A percentile compares a stretch with the other conserved stretches of the same genome.
These are phyloP conservation scores for Scalesia atractyloides DNA, from an alignment of 129 eudicot genomes.

Conservation along the genomic window DNA sequence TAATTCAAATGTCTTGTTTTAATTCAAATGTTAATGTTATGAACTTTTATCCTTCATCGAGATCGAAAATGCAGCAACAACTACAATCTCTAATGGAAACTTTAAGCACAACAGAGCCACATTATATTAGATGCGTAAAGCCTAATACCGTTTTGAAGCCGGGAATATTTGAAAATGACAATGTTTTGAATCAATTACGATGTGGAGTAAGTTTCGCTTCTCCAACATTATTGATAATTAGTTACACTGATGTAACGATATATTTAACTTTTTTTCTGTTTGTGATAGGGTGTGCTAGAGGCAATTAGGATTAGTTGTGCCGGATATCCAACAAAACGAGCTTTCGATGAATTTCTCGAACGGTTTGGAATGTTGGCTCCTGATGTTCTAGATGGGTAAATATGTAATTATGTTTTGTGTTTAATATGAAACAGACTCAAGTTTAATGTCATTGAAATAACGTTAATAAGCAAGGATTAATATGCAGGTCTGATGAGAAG, in stretches of 20 bases:
- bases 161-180: slow-evolving; percentile 93
- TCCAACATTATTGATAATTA: neutral
- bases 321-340: slow-evolving; percentile 94
- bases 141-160: slow-evolving; percentile 93
- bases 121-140: slow-evolving; percentile 97
- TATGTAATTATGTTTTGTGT: slow-evolving; percentile 9
- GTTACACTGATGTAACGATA: slow-evolving; percentile 13
- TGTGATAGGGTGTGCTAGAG: slow-evolving; percentile 88
- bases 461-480: neutral
- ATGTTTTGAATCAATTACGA: slow-evolving; percentile 87
- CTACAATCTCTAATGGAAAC: slow-evolving; percentile 97
- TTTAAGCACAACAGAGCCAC: slow-evolving; percentile 98
- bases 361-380: slow-evolving; percentile 97
- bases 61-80: slow-evolving; percentile 74
- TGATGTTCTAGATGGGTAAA: slow-evolving; percentile 86
- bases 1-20: slow-evolving; percentile 26
- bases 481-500: slow-evolving; percentile 82
- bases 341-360: slow-evolving; percentile 94
- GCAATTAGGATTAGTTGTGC: slow-evolving; percentile 99
- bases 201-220: slow-evolving; percentile 77
- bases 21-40: slow-evolving; percentile 1
- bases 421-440: neutral
- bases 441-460: neutral
- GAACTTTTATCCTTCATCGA: neutral
- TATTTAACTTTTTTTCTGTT: slow-evolving; percentile 8